These are phyloP conservation scores for Kingdonia uniflora DNA, from an alignment of 164 flowering plant species.

Conservation along the genomic window DNA sequence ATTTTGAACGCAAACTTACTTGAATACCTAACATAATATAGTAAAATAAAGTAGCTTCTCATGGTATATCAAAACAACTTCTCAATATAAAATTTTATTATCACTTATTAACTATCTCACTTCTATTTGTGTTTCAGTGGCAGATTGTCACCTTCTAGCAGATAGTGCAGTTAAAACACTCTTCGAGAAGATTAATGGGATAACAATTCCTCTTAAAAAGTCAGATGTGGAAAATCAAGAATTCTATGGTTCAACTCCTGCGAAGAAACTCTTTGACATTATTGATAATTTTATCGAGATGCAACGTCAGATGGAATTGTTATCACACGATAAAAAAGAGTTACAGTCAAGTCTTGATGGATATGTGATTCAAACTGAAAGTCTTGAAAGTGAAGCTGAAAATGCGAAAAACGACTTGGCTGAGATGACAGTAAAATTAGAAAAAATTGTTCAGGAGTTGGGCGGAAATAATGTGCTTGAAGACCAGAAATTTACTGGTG, in stretches of 20 bases:
- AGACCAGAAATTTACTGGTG: slow-evolving; percentile 27
- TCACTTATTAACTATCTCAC: slow-evolving; percentile 5
- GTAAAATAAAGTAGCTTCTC: too few species aligned
- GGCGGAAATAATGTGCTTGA: slow-evolving; percentile 39
- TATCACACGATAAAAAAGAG: slow-evolving; percentile 44
- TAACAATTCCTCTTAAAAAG: slow-evolving; percentile 28
- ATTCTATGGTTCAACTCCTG: slow-evolving; percentile 22
- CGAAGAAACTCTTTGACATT: slow-evolving; percentile 48
- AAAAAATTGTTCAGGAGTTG: slow-evolving; percentile 41
- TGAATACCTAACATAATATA: too few species aligned
- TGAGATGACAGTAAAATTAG: slow-evolving; percentile 33
- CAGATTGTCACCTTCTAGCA: slow-evolving; percentile 30
- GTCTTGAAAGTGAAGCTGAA: slow-evolving; percentile 44
- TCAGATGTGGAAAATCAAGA: slow-evolving; percentile 20
- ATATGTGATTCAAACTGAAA: slow-evolving; percentile 37
- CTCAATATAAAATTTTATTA: background rate
- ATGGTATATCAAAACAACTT: too few species aligned
- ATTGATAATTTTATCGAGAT: slow-evolving; percentile 31
- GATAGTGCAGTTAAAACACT: slow-evolving; percentile 38
- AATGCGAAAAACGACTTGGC: slow-evolving; percentile 27
- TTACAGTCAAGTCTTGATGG: slow-evolving; percentile 35
- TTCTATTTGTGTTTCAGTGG: slow-evolving; percentile 28
- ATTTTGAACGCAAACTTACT: too few species aligned
- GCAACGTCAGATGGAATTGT: slow-evolving; percentile 29
- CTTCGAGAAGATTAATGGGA: slow-evolving; percentile 36